Base-by-base conservation (phyloP, 129 eudicot species). In the Rutidosis leptorrhynchoides region DNA sequence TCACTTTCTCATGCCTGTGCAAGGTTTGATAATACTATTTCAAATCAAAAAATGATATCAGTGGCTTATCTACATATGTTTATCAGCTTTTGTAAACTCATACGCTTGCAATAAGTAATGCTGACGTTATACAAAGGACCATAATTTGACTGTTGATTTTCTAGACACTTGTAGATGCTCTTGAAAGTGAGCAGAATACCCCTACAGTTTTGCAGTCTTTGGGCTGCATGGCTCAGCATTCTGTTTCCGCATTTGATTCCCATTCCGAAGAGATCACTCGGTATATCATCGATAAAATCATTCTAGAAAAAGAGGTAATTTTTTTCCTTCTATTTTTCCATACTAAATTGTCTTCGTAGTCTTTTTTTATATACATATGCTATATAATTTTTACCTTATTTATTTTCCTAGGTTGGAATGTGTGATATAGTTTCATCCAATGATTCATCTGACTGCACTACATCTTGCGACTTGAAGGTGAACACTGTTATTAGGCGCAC, bases 181-280 rank as follows among this genome's bases (percentile, higher is more conserved):
- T 94, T 62, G 72, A 68, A 53, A 46, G 65, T 58, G 86, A 88
- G 70, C 71, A 77, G 77, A 78, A 86, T 53, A 61, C 75, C 70
- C 95, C 90, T 12, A 80, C 95, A n/a, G 80, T 82, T 42, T 70
- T 94, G 85, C 93, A 94, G 77, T 86, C 99, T 42, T 79, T 89
- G 78, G 97, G 99, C 59, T 86, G 90, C 74, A 25, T 89, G 67
- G 89, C 95, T 16, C 97, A 86, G 69, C 81, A 83, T 81, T 84
- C 79, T 26, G 67, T 75, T 70, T 68, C 83, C 62, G 62, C 88
- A 59, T 84, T 82, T 77, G 93, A 94, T 70, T 51, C 80, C 54
- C 87, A 79, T 24, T 87, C 74, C 37, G 75, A 80, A 53, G 86
- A 73, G 70, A 80, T 89, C 77, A 77, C 77, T 20, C 74, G 75